These are phyloP conservation scores for Pistacia atlantica DNA, from an alignment of 345 rosid species.

Conservation along the genomic window DNA sequence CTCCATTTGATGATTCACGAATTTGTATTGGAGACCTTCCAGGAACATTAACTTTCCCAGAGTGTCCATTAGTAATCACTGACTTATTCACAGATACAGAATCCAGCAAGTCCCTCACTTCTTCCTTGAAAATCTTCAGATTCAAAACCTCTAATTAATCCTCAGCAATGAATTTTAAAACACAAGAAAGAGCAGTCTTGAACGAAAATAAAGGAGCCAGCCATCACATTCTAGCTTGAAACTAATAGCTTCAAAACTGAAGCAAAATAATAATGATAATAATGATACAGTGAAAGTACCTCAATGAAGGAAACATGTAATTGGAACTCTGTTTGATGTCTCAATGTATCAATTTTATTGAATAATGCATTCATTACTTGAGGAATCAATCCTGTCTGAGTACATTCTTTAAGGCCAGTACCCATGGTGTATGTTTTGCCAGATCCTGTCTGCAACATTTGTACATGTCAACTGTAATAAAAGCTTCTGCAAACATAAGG, in stretches of 20 bases:
- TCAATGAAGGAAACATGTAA: conserved; percentile 86
- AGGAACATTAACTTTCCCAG: conserved; percentile 47
- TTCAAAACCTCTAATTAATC: conserved; percentile 31
- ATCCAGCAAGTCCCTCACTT: conserved; percentile 81
- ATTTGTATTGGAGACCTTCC: conserved; percentile 73
- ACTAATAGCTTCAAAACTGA: neutral
- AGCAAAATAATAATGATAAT: neutral
- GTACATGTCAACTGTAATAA: conserved; percentile 18
- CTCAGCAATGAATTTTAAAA: neutral
- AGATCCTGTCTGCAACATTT: conserved; percentile 73
- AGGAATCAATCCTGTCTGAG: conserved; percentile 65
- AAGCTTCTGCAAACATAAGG: neutral
- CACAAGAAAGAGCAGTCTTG: neutral
- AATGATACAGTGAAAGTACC: conserved; percentile 34
- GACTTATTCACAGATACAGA: conserved; percentile 46
- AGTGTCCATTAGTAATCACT: conserved; percentile 49
- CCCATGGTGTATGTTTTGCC: conserved; percentile 94
- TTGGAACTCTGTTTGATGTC: conserved; percentile 60
- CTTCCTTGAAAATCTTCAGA: conserved; percentile 79
- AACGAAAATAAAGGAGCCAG: neutral
- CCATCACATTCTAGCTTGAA: neutral
- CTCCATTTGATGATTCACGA: conserved; percentile 80
- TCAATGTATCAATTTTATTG: conserved; percentile 58
- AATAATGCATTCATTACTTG: conserved; percentile 70
- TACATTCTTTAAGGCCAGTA: conserved; percentile 66